Base-by-base conservation (phyloP, 768 basidiomycete species). In the Leccinellum rugosiceps region DNA sequence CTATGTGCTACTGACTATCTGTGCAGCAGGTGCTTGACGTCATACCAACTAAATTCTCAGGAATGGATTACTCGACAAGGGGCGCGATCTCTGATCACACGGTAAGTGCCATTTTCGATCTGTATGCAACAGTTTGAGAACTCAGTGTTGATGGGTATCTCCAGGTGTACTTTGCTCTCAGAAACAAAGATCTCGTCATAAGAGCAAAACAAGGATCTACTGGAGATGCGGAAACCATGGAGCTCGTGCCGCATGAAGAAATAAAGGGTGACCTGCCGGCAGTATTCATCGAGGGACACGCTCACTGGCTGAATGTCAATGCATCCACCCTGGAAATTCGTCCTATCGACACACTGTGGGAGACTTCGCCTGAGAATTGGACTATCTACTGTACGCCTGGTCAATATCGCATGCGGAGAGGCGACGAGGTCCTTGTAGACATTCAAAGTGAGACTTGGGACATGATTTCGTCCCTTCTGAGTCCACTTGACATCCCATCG, bases 221-320 rank as follows among this genome's bases (percentile, higher is more conserved):
- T n/a, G 21, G 4, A 13, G n/a, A 41, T 11, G 25, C 61, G 2
- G 47, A 58, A n/a, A 34, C 54, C 10, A 43, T 68, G 1, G 56
- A 71, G 41, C 58, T 73, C 17, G 61, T 72, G 34, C 63, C 69
- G 6, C 65, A 21, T 0, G 46, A 59, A 3, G 57, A 28, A 21
- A 45, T 72, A 15, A 13, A 14, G 4, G 41, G 41, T 0, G 73
- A 74, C 45, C 30, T 73, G 8, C 71, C 71, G 0, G 45, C 9
- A 0, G 43, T 55, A 0, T 50, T 72, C 4, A 46, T 71, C 1
- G 23, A 58, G 2, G 60, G 55, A 3, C 58, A 65, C 11, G 60
- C 34, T 28, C 72, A 72, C 50, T 74, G 72, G 72, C 46, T 72
- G 13, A 59, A 71, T 14, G 41, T 72, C 1, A 14, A 50, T 9